Percentiles rank a stretch among this genome's conserved stretches.
These are phyloP conservation scores for Cryphonectria nitschkei DNA, from an alignment of 2,329 filamentous ascomycete genomes.

Conservation along the genomic window DNA sequence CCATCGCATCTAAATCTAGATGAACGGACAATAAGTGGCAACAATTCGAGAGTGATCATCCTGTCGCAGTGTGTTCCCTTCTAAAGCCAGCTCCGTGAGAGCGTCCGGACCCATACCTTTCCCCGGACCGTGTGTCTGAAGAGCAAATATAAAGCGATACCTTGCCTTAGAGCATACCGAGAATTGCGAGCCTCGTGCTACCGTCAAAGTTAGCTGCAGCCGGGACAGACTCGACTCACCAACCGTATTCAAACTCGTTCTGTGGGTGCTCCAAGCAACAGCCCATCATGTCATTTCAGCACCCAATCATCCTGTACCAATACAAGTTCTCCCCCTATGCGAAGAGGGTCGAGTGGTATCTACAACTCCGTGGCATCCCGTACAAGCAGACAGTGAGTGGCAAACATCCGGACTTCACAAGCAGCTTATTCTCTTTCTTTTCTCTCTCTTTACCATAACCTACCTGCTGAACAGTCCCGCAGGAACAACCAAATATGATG, in stretches of 20 bases:
- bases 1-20: neutral
- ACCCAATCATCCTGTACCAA: slow-evolving; percentile 64
- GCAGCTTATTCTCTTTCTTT: neutral
- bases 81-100: neutral
- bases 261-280: neutral
- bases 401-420: slow-evolving; percentile 6
- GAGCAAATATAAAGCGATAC: neutral
- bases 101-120: neutral
- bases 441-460: neutral
- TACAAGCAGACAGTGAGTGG: slow-evolving; percentile 68
- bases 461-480: slow-evolving; percentile 16
- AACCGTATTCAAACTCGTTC: neutral
- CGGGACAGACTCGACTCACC: neutral
- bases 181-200: neutral
- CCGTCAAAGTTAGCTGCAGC: neutral
- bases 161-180: neutral
- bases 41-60: neutral
- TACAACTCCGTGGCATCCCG: slow-evolving; percentile 65
- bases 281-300: slow-evolving; percentile 22
- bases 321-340: slow-evolving; percentile 69
- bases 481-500: slow-evolving; percentile 68
- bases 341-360: slow-evolving; percentile 67
- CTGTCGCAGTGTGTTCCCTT: neutral
- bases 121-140: neutral
- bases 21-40: neutral